Conservation (phyloP, 2,329 filamentous ascomycete genomes). For the Claviceps digitariae region DNA sequence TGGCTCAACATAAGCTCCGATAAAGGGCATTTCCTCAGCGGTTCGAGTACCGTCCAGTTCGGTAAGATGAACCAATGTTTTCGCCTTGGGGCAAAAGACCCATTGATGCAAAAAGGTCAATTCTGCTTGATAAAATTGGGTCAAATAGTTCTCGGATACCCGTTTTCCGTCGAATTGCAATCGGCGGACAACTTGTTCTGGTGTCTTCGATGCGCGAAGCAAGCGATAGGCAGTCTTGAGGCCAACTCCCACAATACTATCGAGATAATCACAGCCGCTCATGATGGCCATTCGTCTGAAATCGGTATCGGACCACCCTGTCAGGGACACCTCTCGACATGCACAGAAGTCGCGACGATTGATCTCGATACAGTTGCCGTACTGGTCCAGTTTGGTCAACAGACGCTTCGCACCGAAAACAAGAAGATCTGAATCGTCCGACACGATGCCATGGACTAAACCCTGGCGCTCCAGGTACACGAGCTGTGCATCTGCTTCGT, state of each 20-base stretch:
- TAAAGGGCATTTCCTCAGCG: constrained; percentile 61
- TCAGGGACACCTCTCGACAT: constrained; percentile 75
- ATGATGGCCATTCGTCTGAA: constrained; percentile 94
- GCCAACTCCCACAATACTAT: constrained; percentile 71
- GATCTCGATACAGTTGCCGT: constrained; percentile 86
- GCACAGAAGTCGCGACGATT: constrained; percentile 79
- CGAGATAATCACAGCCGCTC: constrained; percentile 92
- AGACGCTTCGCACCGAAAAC: constrained; percentile 89
- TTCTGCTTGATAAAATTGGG: constrained; percentile 74
- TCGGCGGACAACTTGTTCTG: constrained; percentile 70
- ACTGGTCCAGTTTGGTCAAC: constrained; percentile 86
- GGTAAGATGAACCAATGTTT: constrained; percentile 63
- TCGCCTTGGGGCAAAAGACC: constrained; percentile 69
- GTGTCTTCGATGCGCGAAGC: constrained; percentile 77
- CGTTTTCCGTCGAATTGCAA: constrained; percentile 83
- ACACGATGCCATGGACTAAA: constrained; percentile 74
- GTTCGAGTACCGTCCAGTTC: constrained; percentile 48
- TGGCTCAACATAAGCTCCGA: constrained; percentile 60
- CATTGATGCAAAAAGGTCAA: constrained; percentile 88
- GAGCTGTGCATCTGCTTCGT: constrained; percentile 94
- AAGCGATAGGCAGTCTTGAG: constrained; percentile 87
- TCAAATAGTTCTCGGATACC: constrained; percentile 69
- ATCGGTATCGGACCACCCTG: constrained; percentile 82
- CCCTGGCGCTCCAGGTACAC: constrained; percentile 85
- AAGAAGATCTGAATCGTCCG: constrained; percentile 89